Evolutionary conservation across 2,329 filamentous ascomycete species (phyloP), one percentile per base, ranked within the genome.

Genomic region (Aspergillus intermedius): DNA sequence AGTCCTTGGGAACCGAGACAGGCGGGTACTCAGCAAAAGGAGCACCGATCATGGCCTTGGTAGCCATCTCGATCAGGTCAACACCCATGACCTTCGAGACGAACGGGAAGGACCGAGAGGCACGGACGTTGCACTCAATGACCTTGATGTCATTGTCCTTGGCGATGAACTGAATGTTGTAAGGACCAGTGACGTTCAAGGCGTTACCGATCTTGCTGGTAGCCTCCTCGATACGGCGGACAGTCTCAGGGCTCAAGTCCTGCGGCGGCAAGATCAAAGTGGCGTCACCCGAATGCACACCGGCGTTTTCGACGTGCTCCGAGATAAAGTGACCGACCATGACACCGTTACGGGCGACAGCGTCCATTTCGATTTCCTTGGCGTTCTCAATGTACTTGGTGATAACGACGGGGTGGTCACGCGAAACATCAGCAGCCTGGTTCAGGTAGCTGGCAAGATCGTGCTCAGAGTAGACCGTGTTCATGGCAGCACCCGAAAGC

Each of bases 61-160:
- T 97, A 23, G 93, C 93, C 88, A 98, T 90, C 76, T 96, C 91
- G 57, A 98, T 96, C 54, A 98, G 78, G 66, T 98, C 91, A 46
- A 96, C 88, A 45, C 91, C 91, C 88, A 95, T 97, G 58, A 95
- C 89, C 77, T 98, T 98, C 56, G 91, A 96, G 13, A 97, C 91
- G 65, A 98, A 98, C 53, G 93, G 93, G 79, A 96, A 96, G 0
- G 91, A 97, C 56, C 93, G 82, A 42, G 93, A 96, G 13, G 93
- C 93, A 54, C 93, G 86, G 52, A 97, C 93, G 63, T 98, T 98
- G 74, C 93, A 97, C 74, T 98, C 93, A 56, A 98, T 98, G 57
- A 98, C 93, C 78, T 97, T 97, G 77, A 98, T 97, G 58, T 97
- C 91, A 68, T 97, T 97, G 69, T 97, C 91, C 76, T 97, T 97